Percentiles rank a stretch among this genome's conserved stretches.
Evolutionary conservation across 441 rosid genomes (phyloP).

Genomic region (Euphorbia corollata): DNA sequence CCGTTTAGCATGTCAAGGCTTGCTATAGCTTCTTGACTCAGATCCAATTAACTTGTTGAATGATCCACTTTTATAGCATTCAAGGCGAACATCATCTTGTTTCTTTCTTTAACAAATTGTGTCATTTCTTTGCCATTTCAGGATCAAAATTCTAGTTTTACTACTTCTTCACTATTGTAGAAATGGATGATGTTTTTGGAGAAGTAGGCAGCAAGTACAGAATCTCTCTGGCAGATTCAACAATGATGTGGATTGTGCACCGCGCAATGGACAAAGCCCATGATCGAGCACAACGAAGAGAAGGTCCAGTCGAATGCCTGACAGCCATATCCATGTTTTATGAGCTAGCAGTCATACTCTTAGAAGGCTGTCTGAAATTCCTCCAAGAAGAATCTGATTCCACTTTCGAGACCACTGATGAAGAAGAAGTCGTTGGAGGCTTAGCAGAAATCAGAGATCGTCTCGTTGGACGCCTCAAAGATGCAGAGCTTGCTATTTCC

Average conservation of each 20-base stretch:
- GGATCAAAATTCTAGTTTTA: background rate
- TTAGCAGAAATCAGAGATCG: conserved; percentile 61
- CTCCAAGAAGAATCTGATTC: conserved; percentile 58
- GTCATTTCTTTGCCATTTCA: background rate
- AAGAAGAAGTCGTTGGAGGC: conserved; percentile 44
- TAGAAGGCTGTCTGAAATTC: conserved; percentile 63
- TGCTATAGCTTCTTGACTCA: too few species aligned
- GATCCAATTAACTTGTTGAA: too few species aligned
- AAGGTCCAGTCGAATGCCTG: conserved; percentile 56
- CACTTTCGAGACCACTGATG: conserved; percentile 45
- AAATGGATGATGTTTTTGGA: conserved; percentile 45
- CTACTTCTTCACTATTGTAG: background rate
- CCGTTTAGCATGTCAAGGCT: too few species aligned
- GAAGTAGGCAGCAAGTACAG: conserved; percentile 43
- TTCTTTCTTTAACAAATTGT: too few species aligned
- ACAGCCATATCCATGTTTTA: conserved; percentile 73
- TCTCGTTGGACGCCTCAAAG: conserved; percentile 55
- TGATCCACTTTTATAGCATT: too few species aligned
- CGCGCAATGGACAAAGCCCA: conserved; percentile 76
- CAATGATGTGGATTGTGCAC: conserved; percentile 74
- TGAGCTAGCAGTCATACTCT: conserved; percentile 68
- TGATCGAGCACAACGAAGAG: conserved; percentile 53
- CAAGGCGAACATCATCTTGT: too few species aligned
- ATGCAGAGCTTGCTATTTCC: conserved; percentile 52
- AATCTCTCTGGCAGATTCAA: conserved; percentile 60